Evolutionary conservation across 1,284 basidiomycete genomes (phyloP).

Genomic region (Rhodotorula sp.): DNA sequence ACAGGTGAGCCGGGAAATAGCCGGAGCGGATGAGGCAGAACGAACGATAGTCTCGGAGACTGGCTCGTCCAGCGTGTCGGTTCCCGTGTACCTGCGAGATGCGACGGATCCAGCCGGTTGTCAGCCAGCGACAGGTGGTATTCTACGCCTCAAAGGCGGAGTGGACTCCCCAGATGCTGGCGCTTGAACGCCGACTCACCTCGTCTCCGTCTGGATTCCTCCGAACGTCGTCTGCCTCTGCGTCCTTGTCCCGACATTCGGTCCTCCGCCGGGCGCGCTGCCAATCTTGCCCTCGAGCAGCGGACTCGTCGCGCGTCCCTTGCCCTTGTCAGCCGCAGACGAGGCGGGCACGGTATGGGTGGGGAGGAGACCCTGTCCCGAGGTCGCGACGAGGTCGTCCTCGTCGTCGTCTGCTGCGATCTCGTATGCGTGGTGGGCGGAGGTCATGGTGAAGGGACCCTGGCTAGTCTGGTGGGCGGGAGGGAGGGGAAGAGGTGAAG

Average conservation of each 20-base stretch:
- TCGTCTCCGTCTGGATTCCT: slow-evolving; percentile 80
- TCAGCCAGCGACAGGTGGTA: no score
- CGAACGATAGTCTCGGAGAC: slow-evolving; percentile 81
- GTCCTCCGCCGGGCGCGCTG: not conserved
- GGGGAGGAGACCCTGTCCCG: slow-evolving; percentile 16
- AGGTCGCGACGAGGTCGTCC: slow-evolving; percentile 34
- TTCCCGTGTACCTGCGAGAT: slow-evolving; percentile 65
- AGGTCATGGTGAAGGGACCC: slow-evolving; percentile 3
- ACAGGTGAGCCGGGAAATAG: not conserved
- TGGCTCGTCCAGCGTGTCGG: slow-evolving; percentile 82
- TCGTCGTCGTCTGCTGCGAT: slow-evolving; percentile 35
- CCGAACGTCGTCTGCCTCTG: slow-evolving; percentile 53
- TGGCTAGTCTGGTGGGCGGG: not conserved
- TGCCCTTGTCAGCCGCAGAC: slow-evolving; percentile 20
- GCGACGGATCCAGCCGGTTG: no score
- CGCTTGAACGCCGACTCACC: slow-evolving; percentile 54
- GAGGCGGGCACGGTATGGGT: slow-evolving; percentile 9
- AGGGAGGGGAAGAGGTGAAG: not conserved
- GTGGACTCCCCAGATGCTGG: no score
- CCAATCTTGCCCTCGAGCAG: slow-evolving; percentile 32
- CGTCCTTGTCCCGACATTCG: slow-evolving; percentile 11
- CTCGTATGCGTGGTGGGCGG: slow-evolving; percentile 18
- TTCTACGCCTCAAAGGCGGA: no score
- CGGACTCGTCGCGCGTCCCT: slow-evolving; percentile 18
- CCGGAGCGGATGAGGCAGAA: slow-evolving; percentile 27